Evolutionary conservation across 1,139 yeast species (phyloP), one percentile per base, ranked within the genome.

Genomic region (Nakaseomyces nivariensis): DNA sequence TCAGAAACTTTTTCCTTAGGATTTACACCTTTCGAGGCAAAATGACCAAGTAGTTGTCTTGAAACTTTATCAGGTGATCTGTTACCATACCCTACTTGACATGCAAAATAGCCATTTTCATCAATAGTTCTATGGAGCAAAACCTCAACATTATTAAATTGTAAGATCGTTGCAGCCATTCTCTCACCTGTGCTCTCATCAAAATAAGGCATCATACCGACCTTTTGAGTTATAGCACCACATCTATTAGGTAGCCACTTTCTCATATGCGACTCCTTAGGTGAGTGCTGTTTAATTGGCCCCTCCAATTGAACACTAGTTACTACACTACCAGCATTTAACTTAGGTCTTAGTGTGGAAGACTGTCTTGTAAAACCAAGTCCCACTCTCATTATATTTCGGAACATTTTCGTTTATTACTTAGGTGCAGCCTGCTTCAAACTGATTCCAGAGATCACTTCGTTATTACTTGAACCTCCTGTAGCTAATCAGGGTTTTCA

Each of bases 191-290:
- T 72, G 38, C 76, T 76, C 37, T 79, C 76, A 54, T 76, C 78
- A 64, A 78, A 92, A 78, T 82, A 86, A 10, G 95, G 80, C 50
- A 89, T 81, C 97, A 92, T 90, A 24, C 97, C 97, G 55, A 84
- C 73, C 65, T 92, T 92, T 55, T 80, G 72, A 0, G 95, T 95
- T 31, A 90, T 71, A 38, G 88, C 71, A 7, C 98, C 98, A 5
- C 96, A 82, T 67, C 98, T 80, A 42, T 71, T 69, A 36, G 89
- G 79, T 44, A 88, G 72, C 65, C 80, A 75, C 66, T 80, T 82
- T 65, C 96, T 78, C 51, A 72, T 68, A 60, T 82, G 78, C 33
- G 83, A 76, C 48, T 72, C 68, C 55, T 75, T 82, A 49, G 78
- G 75, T 2, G 83, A 73, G 64, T 81, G 87, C 57, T 76, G 72